A percentile compares a stretch with the other conserved stretches of the same genome.
phyloP scores from a whole-genome alignment of 2,329 filamentous ascomycete genomes.

The Botrytis fragariae region DNA sequence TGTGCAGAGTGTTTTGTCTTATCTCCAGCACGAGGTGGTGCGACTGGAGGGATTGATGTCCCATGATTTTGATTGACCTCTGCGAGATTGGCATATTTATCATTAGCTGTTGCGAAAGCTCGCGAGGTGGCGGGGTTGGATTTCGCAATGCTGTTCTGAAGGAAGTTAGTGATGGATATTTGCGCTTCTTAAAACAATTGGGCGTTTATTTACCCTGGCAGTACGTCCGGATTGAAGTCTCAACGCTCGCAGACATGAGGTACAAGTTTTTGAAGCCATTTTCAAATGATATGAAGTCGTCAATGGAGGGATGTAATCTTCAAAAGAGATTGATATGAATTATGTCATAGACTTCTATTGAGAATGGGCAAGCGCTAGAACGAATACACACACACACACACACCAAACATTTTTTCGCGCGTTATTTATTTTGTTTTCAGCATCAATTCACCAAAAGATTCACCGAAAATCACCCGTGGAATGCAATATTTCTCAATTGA shows the following conservation, averaged over 20 bases:
- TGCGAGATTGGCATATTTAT: conserved; percentile 33
- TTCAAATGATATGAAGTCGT: neutral
- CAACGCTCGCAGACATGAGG: conserved; percentile 34
- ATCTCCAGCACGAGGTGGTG: conserved; percentile 22
- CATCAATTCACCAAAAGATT: neutral
- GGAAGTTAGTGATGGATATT: conserved; percentile 20
- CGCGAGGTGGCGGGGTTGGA: conserved; percentile 19
- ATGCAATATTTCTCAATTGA: neutral
- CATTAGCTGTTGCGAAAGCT: conserved; percentile 29
- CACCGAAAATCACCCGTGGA: neutral
- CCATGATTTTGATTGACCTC: conserved; percentile 25
- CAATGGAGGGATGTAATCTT: neutral
- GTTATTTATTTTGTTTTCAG: neutral
- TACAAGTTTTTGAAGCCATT: conserved; percentile 35
- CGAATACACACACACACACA: neutral
- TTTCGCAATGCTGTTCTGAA: conserved; percentile 14
- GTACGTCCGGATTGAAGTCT: conserved; percentile 28
- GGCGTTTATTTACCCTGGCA: conserved; percentile 22
- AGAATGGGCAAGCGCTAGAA: neutral
- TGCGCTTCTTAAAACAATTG: neutral
- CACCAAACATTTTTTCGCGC: neutral
- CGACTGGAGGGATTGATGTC: conserved; percentile 28
- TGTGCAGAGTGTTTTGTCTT: conserved; percentile 9
- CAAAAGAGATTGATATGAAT: neutral
- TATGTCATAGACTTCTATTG: neutral